Evolutionary conservation across 495 filamentous ascomycete species (phyloP), one percentile per base, ranked within the genome.

Genomic region (Hypoxylon rickii): DNA sequence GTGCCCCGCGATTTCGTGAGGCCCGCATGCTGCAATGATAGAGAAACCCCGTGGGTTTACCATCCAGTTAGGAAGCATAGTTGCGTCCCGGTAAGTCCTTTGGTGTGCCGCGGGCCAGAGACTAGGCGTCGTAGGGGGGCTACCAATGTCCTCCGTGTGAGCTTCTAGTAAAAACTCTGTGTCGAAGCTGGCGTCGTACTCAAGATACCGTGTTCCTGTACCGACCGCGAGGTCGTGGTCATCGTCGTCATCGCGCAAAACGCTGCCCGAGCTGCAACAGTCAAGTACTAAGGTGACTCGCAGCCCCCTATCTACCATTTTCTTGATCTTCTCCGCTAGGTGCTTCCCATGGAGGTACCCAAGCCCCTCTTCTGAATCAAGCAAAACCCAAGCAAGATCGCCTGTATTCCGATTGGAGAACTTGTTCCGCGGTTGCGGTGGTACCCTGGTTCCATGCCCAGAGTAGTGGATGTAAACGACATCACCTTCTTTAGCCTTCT

Each of bases 381-480:
- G 54, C 5, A 68, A 41, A 32, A 55, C 54, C 33, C 58, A 43
- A 2, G 63, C 65, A 29, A 68, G 21, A 39, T 68, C 63, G 7
- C 58, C 58, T 4, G 53, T 63, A 15, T 11, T 24, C 10, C 1
- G 12, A 42, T 59, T 64, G 6, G 57, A 58, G 26, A 24, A 51
- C n/a, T 1, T 12, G 29, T 15, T 26, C 1, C 3, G 33, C 13
- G 49, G 58, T 36, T 29, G 6, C 12, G 19, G 5, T 29, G 45
- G 11, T n/a, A n/a, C n/a, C n/a, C n/a, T n/a, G n/a, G 57, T 58
- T 4, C 68, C 64, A 40, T 71, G 68, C 5, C 68, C 68, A 16
- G 68, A 71, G 44, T 57, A 71, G 41, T 71, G 68, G 17, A 71
- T 65, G 29, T 71, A 69, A 12, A 69, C 54, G 31, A 48, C 63